Conservation (phyloP, 116 monocot species). For the Thalassia testudinum region DNA sequence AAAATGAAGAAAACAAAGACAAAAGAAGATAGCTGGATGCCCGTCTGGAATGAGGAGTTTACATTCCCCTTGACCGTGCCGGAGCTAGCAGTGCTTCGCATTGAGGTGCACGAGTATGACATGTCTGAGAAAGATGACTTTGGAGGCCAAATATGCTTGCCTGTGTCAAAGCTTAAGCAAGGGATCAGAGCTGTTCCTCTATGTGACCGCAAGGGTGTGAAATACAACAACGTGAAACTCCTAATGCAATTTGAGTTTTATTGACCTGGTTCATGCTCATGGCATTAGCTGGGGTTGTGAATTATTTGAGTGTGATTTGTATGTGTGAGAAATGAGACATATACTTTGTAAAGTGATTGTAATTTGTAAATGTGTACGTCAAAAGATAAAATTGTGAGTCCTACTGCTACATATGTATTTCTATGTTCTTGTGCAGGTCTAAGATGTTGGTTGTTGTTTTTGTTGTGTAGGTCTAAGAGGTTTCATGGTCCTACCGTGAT, state of each 20-base stretch:
- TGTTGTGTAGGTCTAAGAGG: too few relatives aligned
- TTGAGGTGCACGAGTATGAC: constrained; percentile 50
- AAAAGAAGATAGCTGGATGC: constrained; percentile 37
- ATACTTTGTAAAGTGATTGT: too few relatives aligned
- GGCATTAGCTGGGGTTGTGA: too few relatives aligned
- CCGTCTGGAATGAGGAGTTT: constrained; percentile 45
- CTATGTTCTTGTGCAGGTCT: too few relatives aligned
- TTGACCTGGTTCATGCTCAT: too few relatives aligned
- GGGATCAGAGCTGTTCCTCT: constrained; percentile 44
- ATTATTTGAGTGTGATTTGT: too few relatives aligned
- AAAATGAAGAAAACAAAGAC: constrained; percentile 41
- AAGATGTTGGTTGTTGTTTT: too few relatives aligned
- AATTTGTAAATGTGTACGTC: too few relatives aligned
- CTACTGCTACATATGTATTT: too few relatives aligned
- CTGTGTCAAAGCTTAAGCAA: constrained; percentile 24
- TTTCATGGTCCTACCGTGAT: too few relatives aligned
- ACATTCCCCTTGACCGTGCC: constrained; percentile 39
- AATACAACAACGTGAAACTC: constrained; percentile 31
- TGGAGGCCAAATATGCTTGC: constrained; percentile 43
- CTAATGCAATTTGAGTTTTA: constrained; percentile 25
- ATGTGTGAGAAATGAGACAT: too few relatives aligned
- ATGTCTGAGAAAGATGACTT: constrained; percentile 56
- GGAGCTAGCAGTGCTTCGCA: constrained; percentile 37
- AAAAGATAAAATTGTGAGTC: too few relatives aligned
- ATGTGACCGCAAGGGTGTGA: constrained; percentile 25